Percentiles rank a stretch among this genome's conserved stretches.
These are phyloP conservation scores for Vigna hirtella DNA, from an alignment of 306 rosid genomes.

Conservation along the genomic window DNA sequence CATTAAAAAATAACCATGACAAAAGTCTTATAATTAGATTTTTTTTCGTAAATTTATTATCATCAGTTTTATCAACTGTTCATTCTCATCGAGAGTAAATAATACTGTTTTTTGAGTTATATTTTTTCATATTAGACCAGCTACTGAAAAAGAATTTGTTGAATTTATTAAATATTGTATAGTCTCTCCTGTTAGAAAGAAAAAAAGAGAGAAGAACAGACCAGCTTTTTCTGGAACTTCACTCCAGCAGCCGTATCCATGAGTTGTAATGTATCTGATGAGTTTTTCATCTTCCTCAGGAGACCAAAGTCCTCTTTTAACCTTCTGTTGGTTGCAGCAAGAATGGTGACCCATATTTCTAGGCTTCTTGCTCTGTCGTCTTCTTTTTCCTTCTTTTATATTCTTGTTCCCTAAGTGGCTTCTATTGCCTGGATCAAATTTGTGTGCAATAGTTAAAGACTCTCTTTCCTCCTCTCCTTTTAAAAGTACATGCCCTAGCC, in stretches of 20 bases:
- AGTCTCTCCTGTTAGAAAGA: no score
- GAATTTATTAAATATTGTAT: no score
- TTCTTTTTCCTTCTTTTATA: neutral
- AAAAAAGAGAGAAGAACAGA: neutral
- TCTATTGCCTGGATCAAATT: slow-evolving; percentile 32
- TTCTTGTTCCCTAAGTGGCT: slow-evolving; percentile 40
- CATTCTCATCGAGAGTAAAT: no score
- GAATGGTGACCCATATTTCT: slow-evolving; percentile 87
- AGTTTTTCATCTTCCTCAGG: slow-evolving; percentile 98
- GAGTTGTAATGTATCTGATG: slow-evolving; percentile 80
- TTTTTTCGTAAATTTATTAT: no score
- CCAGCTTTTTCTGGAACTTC: slow-evolving; percentile 98
- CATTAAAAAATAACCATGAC: neutral
- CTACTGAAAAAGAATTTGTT: no score
- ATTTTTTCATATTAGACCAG: no score
- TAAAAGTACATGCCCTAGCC: slow-evolving; percentile 52
- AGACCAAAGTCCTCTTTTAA: slow-evolving; percentile 98
- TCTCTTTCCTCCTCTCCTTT: slow-evolving; percentile 45
- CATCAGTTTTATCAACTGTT: no score
- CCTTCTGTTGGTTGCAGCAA: slow-evolving; percentile 98
- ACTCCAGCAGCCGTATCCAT: slow-evolving; percentile 99
- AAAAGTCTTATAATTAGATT: neutral
- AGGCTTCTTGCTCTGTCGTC: neutral
- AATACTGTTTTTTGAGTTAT: no score
- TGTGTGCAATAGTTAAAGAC: slow-evolving; percentile 43